Conservation (phyloP, 1,284 basidiomycete species). For the Kwoniella shivajii region DNA sequence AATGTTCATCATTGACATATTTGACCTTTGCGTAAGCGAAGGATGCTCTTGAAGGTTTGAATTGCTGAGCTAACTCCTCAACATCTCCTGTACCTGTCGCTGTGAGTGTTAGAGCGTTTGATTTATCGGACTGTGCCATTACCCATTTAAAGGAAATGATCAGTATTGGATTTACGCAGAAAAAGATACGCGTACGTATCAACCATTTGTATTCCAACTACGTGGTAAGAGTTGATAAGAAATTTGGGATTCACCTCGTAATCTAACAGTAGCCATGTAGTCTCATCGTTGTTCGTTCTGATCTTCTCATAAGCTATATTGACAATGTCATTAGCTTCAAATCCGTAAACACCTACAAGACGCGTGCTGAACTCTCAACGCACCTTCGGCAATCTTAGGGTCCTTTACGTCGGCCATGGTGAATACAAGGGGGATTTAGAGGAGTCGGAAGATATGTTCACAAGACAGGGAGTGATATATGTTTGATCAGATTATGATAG, state of each 20-base stretch:
- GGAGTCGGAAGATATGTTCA: too few relatives aligned
- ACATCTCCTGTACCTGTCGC: constrained; percentile 77
- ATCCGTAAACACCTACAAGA: neutral
- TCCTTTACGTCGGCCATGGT: constrained; percentile 82
- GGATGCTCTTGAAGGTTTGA: constrained; percentile 74
- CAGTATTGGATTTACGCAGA: too few relatives aligned
- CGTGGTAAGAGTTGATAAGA: neutral
- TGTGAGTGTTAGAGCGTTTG: constrained; percentile 76
- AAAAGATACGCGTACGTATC: too few relatives aligned
- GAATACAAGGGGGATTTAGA: neutral
- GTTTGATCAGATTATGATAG: neutral
- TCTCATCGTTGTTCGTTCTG: constrained; percentile 70
- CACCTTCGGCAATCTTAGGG: constrained; percentile 76
- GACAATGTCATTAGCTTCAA: constrained; percentile 12
- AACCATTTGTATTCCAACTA: too few relatives aligned
- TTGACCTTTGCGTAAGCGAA: constrained; percentile 80
- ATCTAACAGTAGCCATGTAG: constrained; percentile 83
- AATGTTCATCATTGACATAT: constrained; percentile 72
- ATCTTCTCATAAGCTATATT: constrained; percentile 90
- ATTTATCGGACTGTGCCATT: constrained; percentile 73
- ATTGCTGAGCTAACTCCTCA: constrained; percentile 69
- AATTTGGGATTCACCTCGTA: constrained; percentile 71
- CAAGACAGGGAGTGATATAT: too few relatives aligned
- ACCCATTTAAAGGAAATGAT: too few relatives aligned
- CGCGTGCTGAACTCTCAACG: constrained; percentile 35